phyloP scores from a whole-genome alignment of 495 filamentous ascomycete genomes.

The Hypoxylon cercidicola region DNA sequence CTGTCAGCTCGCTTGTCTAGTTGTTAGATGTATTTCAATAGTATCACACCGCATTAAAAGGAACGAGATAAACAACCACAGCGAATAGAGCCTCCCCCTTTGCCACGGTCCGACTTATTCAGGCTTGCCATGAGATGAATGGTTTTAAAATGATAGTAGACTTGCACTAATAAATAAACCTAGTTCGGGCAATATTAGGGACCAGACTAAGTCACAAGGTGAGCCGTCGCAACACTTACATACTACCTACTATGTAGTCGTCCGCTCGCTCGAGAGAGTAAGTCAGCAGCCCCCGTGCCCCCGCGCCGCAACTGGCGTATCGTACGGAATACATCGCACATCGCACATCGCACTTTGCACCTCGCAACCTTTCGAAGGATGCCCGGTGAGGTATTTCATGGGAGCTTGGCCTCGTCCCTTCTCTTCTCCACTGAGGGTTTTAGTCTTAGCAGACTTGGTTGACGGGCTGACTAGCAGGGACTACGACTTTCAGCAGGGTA shows the following conservation, averaged over 20 bases:
- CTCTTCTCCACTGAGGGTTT: conserved; percentile 40
- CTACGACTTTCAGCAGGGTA: conserved; percentile 40
- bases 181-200: conserved; percentile 28
- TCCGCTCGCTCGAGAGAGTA: not conserved
- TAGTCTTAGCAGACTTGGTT: conserved; percentile 39
- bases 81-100: conserved; percentile 29
- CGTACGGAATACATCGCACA: no score
- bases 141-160: conserved; percentile 13
- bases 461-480: conserved; percentile 48
- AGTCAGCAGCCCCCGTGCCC: conserved; percentile 36
- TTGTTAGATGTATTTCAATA: conserved; percentile 24
- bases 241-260: conserved; percentile 8
- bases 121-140: conserved; percentile 40
- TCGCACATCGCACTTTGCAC: no score
- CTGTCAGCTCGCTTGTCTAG: conserved; percentile 30
- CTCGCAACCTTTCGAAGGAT: conserved; percentile 21
- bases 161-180: conserved; percentile 11
- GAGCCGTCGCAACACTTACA: conserved; percentile 37
- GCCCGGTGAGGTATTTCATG: conserved; percentile 47
- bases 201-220: conserved; percentile 36
- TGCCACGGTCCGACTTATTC: conserved; percentile 31
- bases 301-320: conserved; percentile 10
- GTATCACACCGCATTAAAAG: conserved; percentile 32
- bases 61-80: conserved; percentile 26
- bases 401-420: conserved; percentile 32